Percentiles rank a stretch among this genome's conserved stretches.
These are phyloP conservation scores for Fagopyrum esculentum DNA, from an alignment of 148 eudicot species.

Conservation along the genomic window DNA sequence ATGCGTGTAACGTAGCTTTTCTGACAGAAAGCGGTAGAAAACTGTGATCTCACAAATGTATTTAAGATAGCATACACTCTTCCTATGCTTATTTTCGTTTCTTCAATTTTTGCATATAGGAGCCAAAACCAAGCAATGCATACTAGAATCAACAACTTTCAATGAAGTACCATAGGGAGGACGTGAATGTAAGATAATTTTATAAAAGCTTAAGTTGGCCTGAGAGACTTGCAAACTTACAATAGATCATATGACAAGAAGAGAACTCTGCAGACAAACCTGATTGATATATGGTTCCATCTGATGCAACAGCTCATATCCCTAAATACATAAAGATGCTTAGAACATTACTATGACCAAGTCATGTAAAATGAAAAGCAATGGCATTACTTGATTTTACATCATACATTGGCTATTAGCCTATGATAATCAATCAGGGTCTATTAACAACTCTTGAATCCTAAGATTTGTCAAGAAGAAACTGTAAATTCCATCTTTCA, in stretches of 20 bases:
- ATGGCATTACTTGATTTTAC: not conserved
- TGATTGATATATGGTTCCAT: constrained; percentile 99
- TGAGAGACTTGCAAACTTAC: constrained; percentile 1
- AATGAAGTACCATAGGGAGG: not conserved
- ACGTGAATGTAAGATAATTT: not conserved
- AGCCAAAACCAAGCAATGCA: not conserved
- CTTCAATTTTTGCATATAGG: not conserved
- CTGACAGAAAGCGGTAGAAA: not conserved
- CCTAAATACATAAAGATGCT: constrained; percentile 38
- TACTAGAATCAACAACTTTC: not conserved
- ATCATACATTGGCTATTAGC: not conserved
- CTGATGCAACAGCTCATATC: constrained; percentile 97
- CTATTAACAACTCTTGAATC: not conserved
- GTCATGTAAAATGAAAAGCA: not conserved
- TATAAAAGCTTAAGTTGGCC: not conserved
- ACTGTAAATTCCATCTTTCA: not conserved
- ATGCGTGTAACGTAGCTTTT: not conserved
- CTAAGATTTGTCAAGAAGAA: not conserved
- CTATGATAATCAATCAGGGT: not conserved
- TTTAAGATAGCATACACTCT: not conserved
- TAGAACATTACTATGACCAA: not conserved
- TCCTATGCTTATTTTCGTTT: constrained; percentile 1
- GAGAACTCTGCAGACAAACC: constrained; percentile 33
- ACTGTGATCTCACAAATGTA: not conserved
- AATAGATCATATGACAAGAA: constrained; percentile 1